These are phyloP conservation scores for Ganoderma boninense DNA, from an alignment of 1,284 basidiomycete genomes.

Conservation along the genomic window DNA sequence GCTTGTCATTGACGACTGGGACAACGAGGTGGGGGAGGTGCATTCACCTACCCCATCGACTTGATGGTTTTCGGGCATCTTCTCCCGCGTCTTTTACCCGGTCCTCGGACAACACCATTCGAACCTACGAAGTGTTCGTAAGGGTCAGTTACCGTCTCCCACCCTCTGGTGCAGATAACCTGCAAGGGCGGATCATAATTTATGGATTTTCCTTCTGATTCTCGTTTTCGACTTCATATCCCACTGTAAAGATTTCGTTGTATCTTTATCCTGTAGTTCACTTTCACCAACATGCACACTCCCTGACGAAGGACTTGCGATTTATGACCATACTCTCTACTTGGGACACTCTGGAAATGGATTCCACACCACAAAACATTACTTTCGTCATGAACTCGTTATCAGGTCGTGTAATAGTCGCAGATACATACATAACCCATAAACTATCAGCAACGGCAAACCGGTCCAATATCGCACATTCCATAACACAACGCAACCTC, in stretches of 20 bases:
- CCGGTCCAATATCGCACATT: background rate
- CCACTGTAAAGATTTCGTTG: background rate
- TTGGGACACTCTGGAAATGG: background rate
- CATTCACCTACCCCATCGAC: conserved; percentile 2
- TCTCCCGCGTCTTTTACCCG: background rate
- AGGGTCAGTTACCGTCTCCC: too few relatives aligned
- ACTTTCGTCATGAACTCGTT: background rate
- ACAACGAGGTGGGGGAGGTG: conserved; percentile 22
- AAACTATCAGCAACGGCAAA: conserved; percentile 7
- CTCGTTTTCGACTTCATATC: background rate
- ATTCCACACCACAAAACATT: background rate
- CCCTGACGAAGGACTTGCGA: background rate
- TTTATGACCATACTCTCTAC: background rate
- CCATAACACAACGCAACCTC: background rate
- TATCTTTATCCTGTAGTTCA: background rate
- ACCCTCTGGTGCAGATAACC: background rate
- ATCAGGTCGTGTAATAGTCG: background rate
- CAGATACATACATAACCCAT: conserved; percentile 6
- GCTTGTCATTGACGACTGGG: conserved; percentile 30
- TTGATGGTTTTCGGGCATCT: background rate
- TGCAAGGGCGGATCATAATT: background rate
- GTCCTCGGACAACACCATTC: background rate
- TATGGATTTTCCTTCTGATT: background rate
- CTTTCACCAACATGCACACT: background rate
- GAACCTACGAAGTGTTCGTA: too few relatives aligned